phyloP scores from a whole-genome alignment of 192 early-diverging fungal genomes.

The Backusella morwellensis region DNA sequence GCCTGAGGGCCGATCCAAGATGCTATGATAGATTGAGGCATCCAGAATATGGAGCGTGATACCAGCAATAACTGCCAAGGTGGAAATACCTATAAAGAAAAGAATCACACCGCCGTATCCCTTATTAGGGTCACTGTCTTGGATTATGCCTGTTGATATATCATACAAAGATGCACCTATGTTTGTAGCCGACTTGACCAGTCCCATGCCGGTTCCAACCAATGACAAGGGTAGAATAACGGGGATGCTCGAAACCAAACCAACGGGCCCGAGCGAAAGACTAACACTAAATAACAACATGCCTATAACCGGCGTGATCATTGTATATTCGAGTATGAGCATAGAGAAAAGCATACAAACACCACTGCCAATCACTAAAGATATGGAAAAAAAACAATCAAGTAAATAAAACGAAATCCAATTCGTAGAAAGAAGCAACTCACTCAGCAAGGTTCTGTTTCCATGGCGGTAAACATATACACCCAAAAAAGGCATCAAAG shows the following conservation, averaged over 20 bases:
- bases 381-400: background rate
- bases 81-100: conserved; percentile 27
- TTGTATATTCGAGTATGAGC: conserved; percentile 51
- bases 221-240: conserved; percentile 52
- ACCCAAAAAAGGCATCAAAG: conserved; percentile 71
- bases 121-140: conserved; percentile 41
- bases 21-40: conserved; percentile 14
- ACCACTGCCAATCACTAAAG: conserved; percentile 33
- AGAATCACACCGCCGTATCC: conserved; percentile 33
- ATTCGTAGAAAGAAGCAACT: conserved; percentile 5
- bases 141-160: conserved; percentile 55
- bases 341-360: conserved; percentile 20
- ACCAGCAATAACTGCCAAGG: conserved; percentile 14
- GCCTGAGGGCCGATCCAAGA: conserved; percentile 25
- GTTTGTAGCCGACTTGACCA: conserved; percentile 63
- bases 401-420: background rate
- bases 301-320: conserved; percentile 49
- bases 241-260: conserved; percentile 56
- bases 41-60: conserved; percentile 22
- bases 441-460: conserved; percentile 51
- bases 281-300: conserved; percentile 58
- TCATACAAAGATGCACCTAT: conserved; percentile 61
- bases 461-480: conserved; percentile 67
- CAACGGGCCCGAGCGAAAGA: conserved; percentile 57
- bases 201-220: conserved; percentile 58